These are phyloP conservation scores for Endocalyx cinctus DNA, from an alignment of 2,329 filamentous ascomycete genomes.

Conservation along the genomic window DNA sequence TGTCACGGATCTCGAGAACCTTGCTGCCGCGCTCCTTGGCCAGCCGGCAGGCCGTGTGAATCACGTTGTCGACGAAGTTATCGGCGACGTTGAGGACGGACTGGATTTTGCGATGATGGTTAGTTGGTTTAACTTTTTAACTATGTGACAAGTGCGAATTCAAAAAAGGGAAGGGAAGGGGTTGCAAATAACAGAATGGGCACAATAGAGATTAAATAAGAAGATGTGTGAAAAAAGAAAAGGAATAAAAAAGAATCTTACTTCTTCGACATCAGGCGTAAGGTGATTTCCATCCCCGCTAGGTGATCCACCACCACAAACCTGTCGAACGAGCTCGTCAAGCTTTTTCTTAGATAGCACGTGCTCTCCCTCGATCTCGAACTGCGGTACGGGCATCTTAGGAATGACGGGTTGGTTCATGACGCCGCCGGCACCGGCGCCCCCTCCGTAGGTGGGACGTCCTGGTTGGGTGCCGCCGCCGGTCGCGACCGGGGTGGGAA, in stretches of 20 bases:
- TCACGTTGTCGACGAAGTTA: constrained; percentile 89
- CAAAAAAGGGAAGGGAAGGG: no score
- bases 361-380: constrained; percentile 87
- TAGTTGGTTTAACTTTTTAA: no score
- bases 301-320: constrained; percentile 75
- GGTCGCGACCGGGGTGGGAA: constrained; percentile 70
- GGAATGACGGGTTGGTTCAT: constrained; percentile 83
- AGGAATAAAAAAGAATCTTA: constrained; percentile 36
- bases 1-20: constrained; percentile 81
- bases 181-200: no score
- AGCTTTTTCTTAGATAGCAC: constrained; percentile 98
- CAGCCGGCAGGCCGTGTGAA: constrained; percentile 81
- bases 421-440: constrained; percentile 73
- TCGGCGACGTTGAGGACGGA: constrained; percentile 86
- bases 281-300: constrained; percentile 71
- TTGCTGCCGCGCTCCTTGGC: constrained; percentile 90
- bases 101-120: no score
- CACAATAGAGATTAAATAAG: background rate
- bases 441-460: constrained; percentile 81
- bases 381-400: constrained; percentile 76
- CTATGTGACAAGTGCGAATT: constrained; percentile 4
- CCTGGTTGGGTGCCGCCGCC: constrained; percentile 55
- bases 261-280: constrained; percentile 93
- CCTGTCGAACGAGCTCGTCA: constrained; percentile 89
- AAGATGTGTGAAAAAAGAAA: constrained; percentile 7